Evolutionary conservation across 2,329 filamentous ascomycete genomes (phyloP), one percentile per base, ranked within the genome.

Genomic region (Cladosporium cucumerinum): DNA sequence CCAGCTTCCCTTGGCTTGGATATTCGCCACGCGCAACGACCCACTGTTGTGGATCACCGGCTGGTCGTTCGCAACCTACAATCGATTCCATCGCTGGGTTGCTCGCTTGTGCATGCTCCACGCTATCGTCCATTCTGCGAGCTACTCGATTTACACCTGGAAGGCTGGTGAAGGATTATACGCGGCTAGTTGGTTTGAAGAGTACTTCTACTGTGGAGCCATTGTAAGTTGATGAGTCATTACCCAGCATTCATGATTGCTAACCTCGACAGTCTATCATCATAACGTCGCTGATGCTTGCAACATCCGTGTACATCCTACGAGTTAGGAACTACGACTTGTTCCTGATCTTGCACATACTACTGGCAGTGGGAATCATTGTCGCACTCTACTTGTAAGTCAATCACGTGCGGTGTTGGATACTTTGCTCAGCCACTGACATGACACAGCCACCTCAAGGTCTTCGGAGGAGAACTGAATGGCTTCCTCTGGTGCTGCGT

Each of bases 11-110:
- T 70, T 89, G 2, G 77, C 90, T 0, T 90, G 87, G 87, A 74
- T 90, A 0, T 90, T 91, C 68, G 85, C 84, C 0, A 85, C 86
- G 72, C 80, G 89, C 11, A 91, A 91, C 67, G 89, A 91, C 60
- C 71, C 87, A 0, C 80, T 90, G 18, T 78, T 89, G 63, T 89
- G 86, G 86, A 72, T 87, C 0, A 90, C 89, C 0, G 88, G 88
- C 0, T 91, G 88, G 87, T 86, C 85, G 12, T 90, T 88, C 72
- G 82, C 82, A 1, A 87, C 86, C 0, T 90, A 86, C 70, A 90
- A 86, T 68, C 82, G 86, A 48, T 89, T 90, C 61, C 89, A 91
- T 73, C 84, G 88, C 0, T 87, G 87, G 81, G 80, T 88, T 3
- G 88, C 89, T 0, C 80, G 88, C 21, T 80, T 89, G 2, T 82